These are phyloP conservation scores for Vigna reflexopilosa DNA, from an alignment of 306 rosid species.

Conservation along the genomic window DNA sequence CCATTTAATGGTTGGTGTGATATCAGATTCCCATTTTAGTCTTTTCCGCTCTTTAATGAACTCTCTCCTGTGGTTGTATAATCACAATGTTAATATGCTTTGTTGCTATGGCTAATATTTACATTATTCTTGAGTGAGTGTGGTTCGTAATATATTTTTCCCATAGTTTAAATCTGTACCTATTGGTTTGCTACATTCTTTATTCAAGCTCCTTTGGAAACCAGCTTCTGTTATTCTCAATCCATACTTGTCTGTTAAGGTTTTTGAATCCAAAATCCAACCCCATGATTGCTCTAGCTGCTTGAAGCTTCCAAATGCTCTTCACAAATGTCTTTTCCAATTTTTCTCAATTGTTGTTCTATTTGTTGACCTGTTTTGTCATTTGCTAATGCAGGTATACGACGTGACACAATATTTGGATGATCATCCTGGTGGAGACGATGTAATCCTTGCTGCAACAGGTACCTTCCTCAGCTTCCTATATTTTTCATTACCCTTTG, in stretches of 20 bases:
- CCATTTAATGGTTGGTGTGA: not conserved
- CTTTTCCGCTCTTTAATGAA: too few species aligned
- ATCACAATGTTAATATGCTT: not conserved
- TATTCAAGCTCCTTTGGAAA: not conserved
- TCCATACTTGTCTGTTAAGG: not conserved
- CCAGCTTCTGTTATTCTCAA: conserved; percentile 13
- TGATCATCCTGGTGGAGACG: conserved; percentile 97
- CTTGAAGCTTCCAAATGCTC: conserved; percentile 25
- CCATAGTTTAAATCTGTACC: not conserved
- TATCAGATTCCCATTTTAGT: too few species aligned
- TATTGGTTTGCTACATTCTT: conserved; percentile 7
- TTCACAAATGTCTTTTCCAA: conserved; percentile 6
- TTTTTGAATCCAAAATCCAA: conserved; percentile 20
- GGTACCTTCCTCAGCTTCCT: conserved; percentile 57
- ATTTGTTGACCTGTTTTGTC: conserved; percentile 16
- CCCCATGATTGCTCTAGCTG: not conserved
- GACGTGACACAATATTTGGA: conserved; percentile 84
- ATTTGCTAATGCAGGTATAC: conserved; percentile 62
- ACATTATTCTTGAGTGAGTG: conserved; percentile 8
- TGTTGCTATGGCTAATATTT: not conserved
- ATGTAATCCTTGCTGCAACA: conserved; percentile 68
- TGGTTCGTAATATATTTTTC: not conserved
- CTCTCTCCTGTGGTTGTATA: too few species aligned
- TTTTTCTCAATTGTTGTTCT: conserved; percentile 25
- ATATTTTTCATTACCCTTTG: not conserved